Conservation (phyloP, 106 monocot genomes). For the Triglochin maritima region DNA sequence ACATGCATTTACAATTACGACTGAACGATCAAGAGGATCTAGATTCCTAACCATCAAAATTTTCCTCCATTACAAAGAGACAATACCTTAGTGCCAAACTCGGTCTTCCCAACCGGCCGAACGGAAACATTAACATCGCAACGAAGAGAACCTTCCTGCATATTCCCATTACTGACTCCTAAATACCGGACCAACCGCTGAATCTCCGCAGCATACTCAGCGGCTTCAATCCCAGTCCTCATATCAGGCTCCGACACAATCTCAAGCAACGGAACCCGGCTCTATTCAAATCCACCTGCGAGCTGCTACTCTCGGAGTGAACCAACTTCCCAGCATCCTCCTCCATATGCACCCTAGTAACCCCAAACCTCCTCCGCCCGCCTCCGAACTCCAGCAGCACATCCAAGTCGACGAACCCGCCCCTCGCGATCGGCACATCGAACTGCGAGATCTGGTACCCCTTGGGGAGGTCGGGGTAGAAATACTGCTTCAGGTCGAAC, state of each 20-base stretch:
- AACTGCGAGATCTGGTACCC: conserved; percentile 98
- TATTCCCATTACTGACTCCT: conserved; percentile 90
- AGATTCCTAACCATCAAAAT: no score
- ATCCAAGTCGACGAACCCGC: conserved; percentile 71
- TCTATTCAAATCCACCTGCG: conserved; percentile 90
- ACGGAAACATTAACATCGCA: conserved; percentile 97
- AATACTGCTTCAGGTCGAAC: conserved; percentile 96
- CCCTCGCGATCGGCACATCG: conserved; percentile 66
- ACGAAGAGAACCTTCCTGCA: conserved; percentile 97
- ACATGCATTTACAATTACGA: no score
- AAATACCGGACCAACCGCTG: conserved; percentile 84
- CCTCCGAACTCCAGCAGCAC: conserved; percentile 90
- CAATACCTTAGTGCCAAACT: conserved; percentile 87
- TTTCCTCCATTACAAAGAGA: no score
- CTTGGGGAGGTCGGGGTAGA: conserved; percentile 94
- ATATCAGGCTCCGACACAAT: conserved; percentile 99
- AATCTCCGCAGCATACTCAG: conserved; percentile 87
- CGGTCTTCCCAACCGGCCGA: conserved; percentile 53
- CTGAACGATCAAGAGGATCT: no score
- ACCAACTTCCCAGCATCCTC: conserved; percentile 94
- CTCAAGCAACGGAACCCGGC: conserved; percentile 96
- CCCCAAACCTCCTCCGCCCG: conserved; percentile 79
- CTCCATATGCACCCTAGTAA: conserved; percentile 96
- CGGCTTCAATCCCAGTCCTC: conserved; percentile 86
- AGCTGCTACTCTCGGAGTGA: conserved; percentile 58